Evolutionary conservation across 2,329 filamentous ascomycete species (phyloP).

Genomic region (Leptographium flavum): DNA sequence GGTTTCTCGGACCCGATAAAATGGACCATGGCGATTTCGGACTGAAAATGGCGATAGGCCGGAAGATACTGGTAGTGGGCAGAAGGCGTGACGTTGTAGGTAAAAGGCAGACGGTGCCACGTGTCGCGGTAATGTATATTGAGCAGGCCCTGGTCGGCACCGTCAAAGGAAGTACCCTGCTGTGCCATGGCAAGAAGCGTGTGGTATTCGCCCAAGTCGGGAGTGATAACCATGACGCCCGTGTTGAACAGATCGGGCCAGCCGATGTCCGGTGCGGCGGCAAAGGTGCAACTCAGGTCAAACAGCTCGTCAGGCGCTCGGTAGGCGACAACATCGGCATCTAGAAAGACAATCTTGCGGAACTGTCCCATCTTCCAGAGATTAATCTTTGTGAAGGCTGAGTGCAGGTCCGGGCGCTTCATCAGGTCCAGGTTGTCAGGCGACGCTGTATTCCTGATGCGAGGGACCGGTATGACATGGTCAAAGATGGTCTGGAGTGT

Average conservation of each 20-base stretch:
- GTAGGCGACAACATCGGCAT: slow-evolving; percentile 85
- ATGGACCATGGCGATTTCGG: slow-evolving; percentile 78
- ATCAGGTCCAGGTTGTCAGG: slow-evolving; percentile 81
- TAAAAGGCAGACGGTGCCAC: slow-evolving; percentile 82
- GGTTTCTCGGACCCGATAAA: slow-evolving; percentile 91
- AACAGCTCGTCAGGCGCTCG: slow-evolving; percentile 90
- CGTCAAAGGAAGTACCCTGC: slow-evolving; percentile 85
- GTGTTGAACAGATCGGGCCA: slow-evolving; percentile 98
- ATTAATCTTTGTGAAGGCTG: slow-evolving; percentile 91
- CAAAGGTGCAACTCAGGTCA: slow-evolving; percentile 42
- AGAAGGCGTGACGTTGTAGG: slow-evolving; percentile 93
- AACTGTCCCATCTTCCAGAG: slow-evolving; percentile 88
- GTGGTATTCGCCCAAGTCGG: slow-evolving; percentile 78
- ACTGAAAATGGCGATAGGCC: slow-evolving; percentile 85
- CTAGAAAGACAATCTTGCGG: slow-evolving; percentile 83
- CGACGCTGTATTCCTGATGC: slow-evolving; percentile 54
- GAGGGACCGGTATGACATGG: slow-evolving; percentile 71
- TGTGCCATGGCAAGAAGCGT: slow-evolving; percentile 73
- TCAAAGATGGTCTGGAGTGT: slow-evolving; percentile 60
- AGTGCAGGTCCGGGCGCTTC: slow-evolving; percentile 79
- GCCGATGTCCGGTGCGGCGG: slow-evolving; percentile 81
- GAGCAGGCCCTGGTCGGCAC: slow-evolving; percentile 86
- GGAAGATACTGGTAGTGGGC: slow-evolving; percentile 96
- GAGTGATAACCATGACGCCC: slow-evolving; percentile 85
- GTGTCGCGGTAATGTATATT: slow-evolving; percentile 84